Evolutionary conservation across 176 grass and related monocot genomes (phyloP).

Genomic region (Areca catechu): DNA sequence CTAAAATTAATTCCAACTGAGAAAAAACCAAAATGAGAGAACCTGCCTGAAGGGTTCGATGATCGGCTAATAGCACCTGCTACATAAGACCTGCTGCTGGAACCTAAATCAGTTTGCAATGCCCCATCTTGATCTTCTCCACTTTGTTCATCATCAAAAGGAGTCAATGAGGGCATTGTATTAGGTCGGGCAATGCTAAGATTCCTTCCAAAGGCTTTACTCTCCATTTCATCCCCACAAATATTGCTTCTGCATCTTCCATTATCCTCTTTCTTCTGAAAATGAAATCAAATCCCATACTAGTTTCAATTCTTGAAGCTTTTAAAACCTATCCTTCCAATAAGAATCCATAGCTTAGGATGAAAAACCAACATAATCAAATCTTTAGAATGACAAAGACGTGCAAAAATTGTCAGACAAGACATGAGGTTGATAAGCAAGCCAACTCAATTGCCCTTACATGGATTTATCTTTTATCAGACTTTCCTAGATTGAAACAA

Average conservation of each 20-base stretch:
- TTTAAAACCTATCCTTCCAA: too few species aligned
- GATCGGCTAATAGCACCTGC: conserved; percentile 1
- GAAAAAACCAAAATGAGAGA: conserved; percentile 30
- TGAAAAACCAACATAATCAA: too few species aligned
- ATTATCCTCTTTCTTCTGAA: conserved; percentile 23
- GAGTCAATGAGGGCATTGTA: conserved; percentile 22
- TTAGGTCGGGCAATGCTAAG: conserved; percentile 15
- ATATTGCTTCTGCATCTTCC: conserved; percentile 10
- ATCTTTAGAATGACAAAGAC: too few species aligned
- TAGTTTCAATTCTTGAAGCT: neutral
- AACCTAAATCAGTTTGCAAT: conserved; percentile 22
- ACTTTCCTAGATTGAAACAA: too few species aligned
- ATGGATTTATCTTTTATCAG: too few species aligned
- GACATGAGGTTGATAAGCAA: too few species aligned
- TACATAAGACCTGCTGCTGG: conserved; percentile 15
- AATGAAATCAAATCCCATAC: conserved; percentile 18
- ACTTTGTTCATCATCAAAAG: conserved; percentile 22
- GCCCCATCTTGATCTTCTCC: conserved; percentile 33
- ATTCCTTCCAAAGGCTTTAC: conserved; percentile 24
- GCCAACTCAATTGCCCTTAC: too few species aligned
- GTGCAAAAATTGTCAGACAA: too few species aligned
- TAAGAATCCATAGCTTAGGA: too few species aligned
- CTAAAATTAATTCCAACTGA: conserved; percentile 45
- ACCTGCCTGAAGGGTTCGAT: conserved; percentile 30
- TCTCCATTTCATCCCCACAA: conserved; percentile 2